Percentiles rank a stretch among this genome's conserved stretches.
phyloP scores from a whole-genome alignment of 2,329 filamentous ascomycete genomes.

The Microcyclospora tardicrescens region DNA sequence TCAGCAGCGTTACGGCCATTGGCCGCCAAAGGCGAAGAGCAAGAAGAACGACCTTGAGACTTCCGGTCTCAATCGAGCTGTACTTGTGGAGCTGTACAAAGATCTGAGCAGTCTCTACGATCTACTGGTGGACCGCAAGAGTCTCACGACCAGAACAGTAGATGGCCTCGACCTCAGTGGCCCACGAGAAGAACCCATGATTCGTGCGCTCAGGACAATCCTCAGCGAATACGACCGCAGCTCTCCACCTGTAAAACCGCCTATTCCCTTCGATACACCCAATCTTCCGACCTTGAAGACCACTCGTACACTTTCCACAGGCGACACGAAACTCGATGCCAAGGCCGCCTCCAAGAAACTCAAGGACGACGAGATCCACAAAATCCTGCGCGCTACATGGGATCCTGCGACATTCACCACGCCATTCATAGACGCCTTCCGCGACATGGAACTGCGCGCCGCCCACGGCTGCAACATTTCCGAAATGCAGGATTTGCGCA shows the following conservation, averaged over 20 bases:
- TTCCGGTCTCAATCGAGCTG: constrained; percentile 71
- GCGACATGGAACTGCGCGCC: constrained; percentile 57
- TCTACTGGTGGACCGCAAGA: constrained; percentile 66
- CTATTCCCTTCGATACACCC: constrained; percentile 81
- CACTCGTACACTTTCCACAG: constrained; percentile 46
- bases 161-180: constrained; percentile 49
- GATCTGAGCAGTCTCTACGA: constrained; percentile 85
- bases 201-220: constrained; percentile 62
- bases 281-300: constrained; percentile 57
- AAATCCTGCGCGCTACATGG: constrained; percentile 67
- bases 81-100: constrained; percentile 68
- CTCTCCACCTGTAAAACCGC: constrained; percentile 77
- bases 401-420: constrained; percentile 56
- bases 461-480: constrained; percentile 49
- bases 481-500: constrained; percentile 58
- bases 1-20: constrained; percentile 53
- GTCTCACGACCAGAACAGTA: constrained; percentile 64
- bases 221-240: constrained; percentile 82
- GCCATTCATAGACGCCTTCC: constrained; percentile 58
- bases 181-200: constrained; percentile 44
- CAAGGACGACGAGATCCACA: constrained; percentile 63
- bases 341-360: constrained; percentile 60
- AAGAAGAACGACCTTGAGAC: constrained; percentile 87
- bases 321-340: constrained; percentile 60
- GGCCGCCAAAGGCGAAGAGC: constrained; percentile 82